These are phyloP conservation scores for Friedmanniomyces simplex DNA, from an alignment of 495 filamentous ascomycete genomes.

Conservation along the genomic window DNA sequence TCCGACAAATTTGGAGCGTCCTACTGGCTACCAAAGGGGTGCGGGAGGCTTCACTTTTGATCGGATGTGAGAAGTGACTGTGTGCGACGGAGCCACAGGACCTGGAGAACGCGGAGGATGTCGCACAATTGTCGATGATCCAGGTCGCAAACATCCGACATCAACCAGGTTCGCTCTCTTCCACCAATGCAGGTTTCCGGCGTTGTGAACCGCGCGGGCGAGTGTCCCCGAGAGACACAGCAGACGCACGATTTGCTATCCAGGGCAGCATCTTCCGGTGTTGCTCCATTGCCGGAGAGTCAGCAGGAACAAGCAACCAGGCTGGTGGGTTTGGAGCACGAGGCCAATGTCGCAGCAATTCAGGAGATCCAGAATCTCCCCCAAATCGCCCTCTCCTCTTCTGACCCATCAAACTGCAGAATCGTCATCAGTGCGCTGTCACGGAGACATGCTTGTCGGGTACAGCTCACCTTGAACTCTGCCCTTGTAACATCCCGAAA, in stretches of 20 bases:
- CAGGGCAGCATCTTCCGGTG: neutral
- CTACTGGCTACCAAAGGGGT: too few species aligned
- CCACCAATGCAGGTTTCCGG: neutral
- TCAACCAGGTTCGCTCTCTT: neutral
- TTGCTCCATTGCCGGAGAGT: neutral
- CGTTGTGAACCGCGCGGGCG: neutral
- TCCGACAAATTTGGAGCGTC: too few species aligned
- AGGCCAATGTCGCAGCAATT: neutral
- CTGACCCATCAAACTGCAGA: constrained; percentile 20
- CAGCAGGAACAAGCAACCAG: neutral
- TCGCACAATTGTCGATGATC: neutral
- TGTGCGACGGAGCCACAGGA: neutral
- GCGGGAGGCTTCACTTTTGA: too few species aligned
- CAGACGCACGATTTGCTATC: neutral
- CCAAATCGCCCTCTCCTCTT: constrained; percentile 19
- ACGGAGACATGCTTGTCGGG: neutral
- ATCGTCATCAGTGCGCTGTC: neutral
- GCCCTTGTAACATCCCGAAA: constrained; percentile 68
- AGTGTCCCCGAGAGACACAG: neutral
- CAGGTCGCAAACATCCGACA: neutral
- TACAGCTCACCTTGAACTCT: constrained; percentile 54
- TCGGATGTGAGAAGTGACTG: too few species aligned
- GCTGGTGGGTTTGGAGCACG: neutral
- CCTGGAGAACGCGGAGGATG: neutral
- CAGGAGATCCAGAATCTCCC: constrained; percentile 22